phyloP scores from a whole-genome alignment of 1,139 yeast genomes.

The Debaryomyces sp. region DNA sequence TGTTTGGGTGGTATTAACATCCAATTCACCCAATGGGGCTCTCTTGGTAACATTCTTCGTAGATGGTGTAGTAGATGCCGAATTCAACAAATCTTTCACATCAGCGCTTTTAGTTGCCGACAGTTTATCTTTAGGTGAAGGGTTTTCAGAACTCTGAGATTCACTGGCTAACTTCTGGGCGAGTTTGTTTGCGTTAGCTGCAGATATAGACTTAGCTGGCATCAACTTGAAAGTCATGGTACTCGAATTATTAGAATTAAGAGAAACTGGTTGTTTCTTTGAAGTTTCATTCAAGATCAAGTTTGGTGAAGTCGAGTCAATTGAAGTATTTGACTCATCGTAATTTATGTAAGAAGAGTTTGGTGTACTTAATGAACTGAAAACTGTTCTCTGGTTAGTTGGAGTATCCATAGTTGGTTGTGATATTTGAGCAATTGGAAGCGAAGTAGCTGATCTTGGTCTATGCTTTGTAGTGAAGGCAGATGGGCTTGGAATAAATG shows the following conservation, averaged over 20 bases:
- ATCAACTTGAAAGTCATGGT: conserved; percentile 48
- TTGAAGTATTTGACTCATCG: conserved; percentile 24
- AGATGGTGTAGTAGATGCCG: conserved; percentile 14
- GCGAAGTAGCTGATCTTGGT: conserved; percentile 23
- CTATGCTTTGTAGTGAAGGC: conserved; percentile 27
- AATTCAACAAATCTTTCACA: conserved; percentile 22
- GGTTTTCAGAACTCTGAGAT: conserved; percentile 7
- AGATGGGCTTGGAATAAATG: conserved; percentile 28
- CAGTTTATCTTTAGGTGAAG: not conserved
- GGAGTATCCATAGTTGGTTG: conserved; percentile 13
- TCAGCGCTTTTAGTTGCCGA: not conserved
- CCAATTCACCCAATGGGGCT: conserved; percentile 31
- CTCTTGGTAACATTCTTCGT: conserved; percentile 18
- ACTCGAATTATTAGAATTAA: conserved; percentile 34
- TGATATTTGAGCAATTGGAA: conserved; percentile 7
- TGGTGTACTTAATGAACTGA: conserved; percentile 17
- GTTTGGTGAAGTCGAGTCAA: conserved; percentile 16
- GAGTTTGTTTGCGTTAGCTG: conserved; percentile 10
- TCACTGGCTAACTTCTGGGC: conserved; percentile 16
- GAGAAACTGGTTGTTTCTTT: conserved; percentile 41
- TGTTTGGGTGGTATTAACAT: conserved; percentile 20
- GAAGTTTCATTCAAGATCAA: conserved; percentile 38
- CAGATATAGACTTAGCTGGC: conserved; percentile 24
- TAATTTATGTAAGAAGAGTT: conserved; percentile 18
- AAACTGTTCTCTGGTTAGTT: conserved; percentile 8